Conservation (phyloP, 306 rosid genomes). For the Inga laurina region DNA sequence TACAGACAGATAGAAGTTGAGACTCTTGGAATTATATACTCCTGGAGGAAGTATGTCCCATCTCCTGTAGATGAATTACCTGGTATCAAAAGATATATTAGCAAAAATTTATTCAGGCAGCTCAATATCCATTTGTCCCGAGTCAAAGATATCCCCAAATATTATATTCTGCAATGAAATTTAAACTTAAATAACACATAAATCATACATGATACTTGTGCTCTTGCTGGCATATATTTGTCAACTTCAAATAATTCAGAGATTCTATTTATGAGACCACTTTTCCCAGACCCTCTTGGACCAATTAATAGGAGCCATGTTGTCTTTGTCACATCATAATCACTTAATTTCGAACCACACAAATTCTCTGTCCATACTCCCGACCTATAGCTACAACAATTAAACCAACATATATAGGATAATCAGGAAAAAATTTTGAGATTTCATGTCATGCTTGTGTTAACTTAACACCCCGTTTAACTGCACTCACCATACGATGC, state of each 20-base stretch:
- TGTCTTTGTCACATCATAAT: constrained; percentile 77
- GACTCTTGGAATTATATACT: constrained; percentile 75
- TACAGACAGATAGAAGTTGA: constrained; percentile 69
- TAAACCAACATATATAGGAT: constrained; percentile 30
- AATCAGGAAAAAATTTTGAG: constrained; percentile 15
- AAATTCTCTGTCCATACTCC: constrained; percentile 71
- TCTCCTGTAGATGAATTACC: constrained; percentile 65
- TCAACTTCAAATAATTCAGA: constrained; percentile 70
- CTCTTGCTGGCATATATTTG: constrained; percentile 64
- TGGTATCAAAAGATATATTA: constrained; percentile 35
- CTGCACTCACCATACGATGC: neutral
- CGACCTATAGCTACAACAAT: constrained; percentile 66
- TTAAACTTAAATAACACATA: constrained; percentile 2
- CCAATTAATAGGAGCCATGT: constrained; percentile 75
- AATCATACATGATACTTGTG: constrained; percentile 82
- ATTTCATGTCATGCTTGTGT: constrained; percentile 22
- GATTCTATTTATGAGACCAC: constrained; percentile 85
- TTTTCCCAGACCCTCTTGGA: constrained; percentile 86
- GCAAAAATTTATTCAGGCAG: neutral
- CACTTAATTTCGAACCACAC: constrained; percentile 47
- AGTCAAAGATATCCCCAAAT: constrained; percentile 23
- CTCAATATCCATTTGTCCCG: constrained; percentile 3
- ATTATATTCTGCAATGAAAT: constrained; percentile 18
- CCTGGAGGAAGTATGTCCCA: constrained; percentile 86
- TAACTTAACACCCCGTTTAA: constrained; percentile 10